Evolutionary conservation across 305 asterid genomes (phyloP).

Genomic region (Fraxinus latifolia): DNA sequence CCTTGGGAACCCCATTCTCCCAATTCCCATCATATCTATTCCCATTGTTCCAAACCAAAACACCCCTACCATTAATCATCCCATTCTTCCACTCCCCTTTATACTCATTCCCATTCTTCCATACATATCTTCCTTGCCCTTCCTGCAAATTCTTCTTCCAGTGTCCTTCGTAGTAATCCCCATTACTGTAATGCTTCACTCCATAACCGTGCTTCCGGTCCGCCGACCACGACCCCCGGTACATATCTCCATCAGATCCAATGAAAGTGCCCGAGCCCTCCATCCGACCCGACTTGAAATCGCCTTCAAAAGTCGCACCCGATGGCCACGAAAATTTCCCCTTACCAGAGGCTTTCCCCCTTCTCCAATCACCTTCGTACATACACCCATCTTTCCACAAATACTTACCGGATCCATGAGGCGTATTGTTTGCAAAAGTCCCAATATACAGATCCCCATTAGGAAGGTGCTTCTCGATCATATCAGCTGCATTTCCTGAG

Average conservation of each 20-base stretch:
- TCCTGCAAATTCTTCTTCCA: slow-evolving; percentile 71
- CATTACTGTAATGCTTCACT: slow-evolving; percentile 59
- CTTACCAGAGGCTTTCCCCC: slow-evolving; percentile 71
- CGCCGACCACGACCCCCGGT: slow-evolving; percentile 54
- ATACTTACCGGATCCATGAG: slow-evolving; percentile 79
- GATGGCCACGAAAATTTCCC: slow-evolving; percentile 81
- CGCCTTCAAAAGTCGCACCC: slow-evolving; percentile 69
- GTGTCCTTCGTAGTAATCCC: slow-evolving; percentile 62
- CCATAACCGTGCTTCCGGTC: slow-evolving; percentile 72
- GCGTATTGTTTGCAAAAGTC: slow-evolving; percentile 48
- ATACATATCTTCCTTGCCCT: slow-evolving; percentile 66
- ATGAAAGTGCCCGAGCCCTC: slow-evolving; percentile 70
- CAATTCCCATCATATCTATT: slow-evolving; percentile 66
- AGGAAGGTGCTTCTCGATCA: slow-evolving; percentile 54
- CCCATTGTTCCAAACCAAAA: slow-evolving; percentile 61
- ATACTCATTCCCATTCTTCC: slow-evolving; percentile 67
- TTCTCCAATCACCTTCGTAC: slow-evolving; percentile 80
- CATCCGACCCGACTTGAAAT: slow-evolving; percentile 77
- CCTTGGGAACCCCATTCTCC: slow-evolving; percentile 63
- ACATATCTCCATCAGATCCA: slow-evolving; percentile 67
- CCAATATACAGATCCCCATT: slow-evolving; percentile 83
- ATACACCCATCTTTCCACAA: slow-evolving; percentile 79
- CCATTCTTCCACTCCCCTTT: slow-evolving; percentile 70
- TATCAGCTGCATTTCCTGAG: slow-evolving; percentile 8
- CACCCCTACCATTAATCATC: slow-evolving; percentile 56